These are phyloP conservation scores for Rhynchosporium agropyri DNA, from an alignment of 2,329 filamentous ascomycete species.

Conservation along the genomic window DNA sequence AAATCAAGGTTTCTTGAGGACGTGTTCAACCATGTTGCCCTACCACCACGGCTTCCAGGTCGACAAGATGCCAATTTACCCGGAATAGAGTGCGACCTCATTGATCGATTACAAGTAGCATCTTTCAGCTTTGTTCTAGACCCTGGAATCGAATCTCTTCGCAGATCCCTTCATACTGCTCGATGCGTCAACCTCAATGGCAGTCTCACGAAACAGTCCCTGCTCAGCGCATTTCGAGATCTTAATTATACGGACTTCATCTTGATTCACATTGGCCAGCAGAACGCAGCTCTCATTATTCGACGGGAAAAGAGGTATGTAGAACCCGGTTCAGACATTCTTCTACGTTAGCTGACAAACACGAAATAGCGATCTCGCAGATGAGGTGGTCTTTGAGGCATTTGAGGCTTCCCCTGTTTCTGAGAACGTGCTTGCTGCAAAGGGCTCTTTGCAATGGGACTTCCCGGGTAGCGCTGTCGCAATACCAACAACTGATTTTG, in stretches of 20 bases:
- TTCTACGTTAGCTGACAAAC: background rate
- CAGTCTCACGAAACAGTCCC: conserved; percentile 30
- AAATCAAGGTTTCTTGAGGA: conserved; percentile 20
- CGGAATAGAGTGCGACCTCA: conserved; percentile 18
- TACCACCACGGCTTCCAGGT: conserved; percentile 32
- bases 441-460: conserved; percentile 57
- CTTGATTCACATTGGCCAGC: conserved; percentile 50
- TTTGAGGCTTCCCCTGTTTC: conserved; percentile 62
- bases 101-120: conserved; percentile 23
- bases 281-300: conserved; percentile 53
- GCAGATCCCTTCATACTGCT: conserved; percentile 22
- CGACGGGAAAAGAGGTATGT: conserved; percentile 42
- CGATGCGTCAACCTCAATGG: conserved; percentile 25
- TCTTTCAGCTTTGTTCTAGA: conserved; percentile 5
- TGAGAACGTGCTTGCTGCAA: conserved; percentile 53
- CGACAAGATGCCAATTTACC: conserved; percentile 26
- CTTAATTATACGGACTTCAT: conserved; percentile 43
- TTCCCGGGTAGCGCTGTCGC: conserved; percentile 60
- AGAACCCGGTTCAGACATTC: background rate
- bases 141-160: conserved; percentile 18
- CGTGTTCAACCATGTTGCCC: conserved; percentile 32
- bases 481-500: conserved; percentile 47
- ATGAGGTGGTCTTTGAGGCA: conserved; percentile 55
- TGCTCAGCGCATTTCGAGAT: conserved; percentile 39
- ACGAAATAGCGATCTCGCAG: conserved; percentile 24